A percentile compares a stretch with the other conserved stretches of the same genome.
These are phyloP conservation scores for Globisporangium ultimum DNA, from an alignment of 352 stramenopile genomes.

Conservation along the genomic window DNA sequence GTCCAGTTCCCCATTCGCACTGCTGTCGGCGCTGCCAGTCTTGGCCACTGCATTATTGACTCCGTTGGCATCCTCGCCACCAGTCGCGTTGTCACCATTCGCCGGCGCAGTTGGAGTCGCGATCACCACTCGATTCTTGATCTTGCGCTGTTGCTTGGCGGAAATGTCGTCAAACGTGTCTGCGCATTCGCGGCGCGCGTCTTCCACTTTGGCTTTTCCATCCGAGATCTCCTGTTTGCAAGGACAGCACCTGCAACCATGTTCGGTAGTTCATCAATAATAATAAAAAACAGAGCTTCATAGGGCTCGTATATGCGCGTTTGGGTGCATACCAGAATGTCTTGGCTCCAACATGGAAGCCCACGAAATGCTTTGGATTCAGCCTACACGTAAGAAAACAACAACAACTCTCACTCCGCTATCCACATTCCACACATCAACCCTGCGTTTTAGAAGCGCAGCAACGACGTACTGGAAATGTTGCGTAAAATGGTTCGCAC, in stretches of 20 bases:
- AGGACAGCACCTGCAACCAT: slow-evolving; percentile 23
- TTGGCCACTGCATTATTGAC: not conserved
- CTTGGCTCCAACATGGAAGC: slow-evolving; percentile 39
- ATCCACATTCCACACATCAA: no score
- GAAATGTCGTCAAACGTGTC: slow-evolving; percentile 45
- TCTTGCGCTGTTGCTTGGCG: slow-evolving; percentile 38
- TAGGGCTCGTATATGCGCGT: not conserved
- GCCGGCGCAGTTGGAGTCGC: not conserved
- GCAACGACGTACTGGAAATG: slow-evolving; percentile 38
- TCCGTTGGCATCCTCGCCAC: not conserved
- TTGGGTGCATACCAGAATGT: slow-evolving; percentile 46
- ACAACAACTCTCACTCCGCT: not conserved
- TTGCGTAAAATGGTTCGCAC: slow-evolving; percentile 42
- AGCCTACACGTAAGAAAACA: slow-evolving; percentile 12
- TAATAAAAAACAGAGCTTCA: not conserved
- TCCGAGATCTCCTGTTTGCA: slow-evolving; percentile 44
- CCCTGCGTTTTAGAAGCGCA: not conserved
- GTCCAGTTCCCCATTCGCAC: not conserved
- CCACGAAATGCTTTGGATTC: slow-evolving; percentile 61
- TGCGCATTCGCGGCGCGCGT: slow-evolving; percentile 32
- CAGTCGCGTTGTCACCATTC: not conserved
- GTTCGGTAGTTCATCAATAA: not conserved
- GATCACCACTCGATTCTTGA: slow-evolving; percentile 15
- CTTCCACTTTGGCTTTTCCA: slow-evolving; percentile 34
- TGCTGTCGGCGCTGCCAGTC: not conserved